Conservation (phyloP, 2,329 filamentous ascomycete species). For the Exutisphaerella laricina region DNA sequence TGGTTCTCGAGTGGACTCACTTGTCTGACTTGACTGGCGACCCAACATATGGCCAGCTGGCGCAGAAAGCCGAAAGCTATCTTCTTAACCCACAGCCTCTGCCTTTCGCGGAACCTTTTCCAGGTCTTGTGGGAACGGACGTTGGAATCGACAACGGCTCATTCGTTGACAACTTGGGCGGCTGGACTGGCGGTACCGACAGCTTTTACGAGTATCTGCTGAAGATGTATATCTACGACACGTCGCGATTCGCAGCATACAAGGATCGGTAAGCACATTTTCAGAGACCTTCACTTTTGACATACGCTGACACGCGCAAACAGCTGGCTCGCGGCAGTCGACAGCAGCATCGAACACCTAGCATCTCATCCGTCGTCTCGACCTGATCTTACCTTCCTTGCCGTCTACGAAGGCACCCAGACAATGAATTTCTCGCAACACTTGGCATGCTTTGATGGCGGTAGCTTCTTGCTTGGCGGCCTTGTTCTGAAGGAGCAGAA, state of each 20-base stretch:
- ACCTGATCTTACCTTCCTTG: slow-evolving; percentile 67
- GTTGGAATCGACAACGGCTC: slow-evolving; percentile 60
- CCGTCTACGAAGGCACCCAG: slow-evolving; percentile 48
- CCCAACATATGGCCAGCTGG: slow-evolving; percentile 58
- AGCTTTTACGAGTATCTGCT: slow-evolving; percentile 87
- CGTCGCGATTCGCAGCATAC: slow-evolving; percentile 57
- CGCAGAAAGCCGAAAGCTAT: slow-evolving; percentile 63
- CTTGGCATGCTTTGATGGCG: slow-evolving; percentile 75
- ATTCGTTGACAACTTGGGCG: slow-evolving; percentile 62
- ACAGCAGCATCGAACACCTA: slow-evolving; percentile 68
- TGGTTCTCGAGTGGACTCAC: slow-evolving; percentile 79
- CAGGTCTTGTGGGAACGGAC: slow-evolving; percentile 65
- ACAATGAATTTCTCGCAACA: slow-evolving; percentile 40
- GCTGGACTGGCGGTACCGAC: slow-evolving; percentile 72
- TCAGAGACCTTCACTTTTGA: neutral
- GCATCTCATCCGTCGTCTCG: slow-evolving; percentile 60
- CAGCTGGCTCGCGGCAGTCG: slow-evolving; percentile 65
- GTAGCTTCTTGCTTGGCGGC: slow-evolving; percentile 79
- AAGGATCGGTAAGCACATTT: slow-evolving; percentile 46
- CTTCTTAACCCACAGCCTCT: slow-evolving; percentile 60
- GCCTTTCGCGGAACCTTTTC: slow-evolving; percentile 61
- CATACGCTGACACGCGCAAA: neutral
- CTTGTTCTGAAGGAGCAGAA: slow-evolving; percentile 59
- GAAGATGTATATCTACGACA: slow-evolving; percentile 84
- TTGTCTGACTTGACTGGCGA: slow-evolving; percentile 71